phyloP scores from a whole-genome alignment of 73 alveolate species.

The Tetrahymena borealis region DNA sequence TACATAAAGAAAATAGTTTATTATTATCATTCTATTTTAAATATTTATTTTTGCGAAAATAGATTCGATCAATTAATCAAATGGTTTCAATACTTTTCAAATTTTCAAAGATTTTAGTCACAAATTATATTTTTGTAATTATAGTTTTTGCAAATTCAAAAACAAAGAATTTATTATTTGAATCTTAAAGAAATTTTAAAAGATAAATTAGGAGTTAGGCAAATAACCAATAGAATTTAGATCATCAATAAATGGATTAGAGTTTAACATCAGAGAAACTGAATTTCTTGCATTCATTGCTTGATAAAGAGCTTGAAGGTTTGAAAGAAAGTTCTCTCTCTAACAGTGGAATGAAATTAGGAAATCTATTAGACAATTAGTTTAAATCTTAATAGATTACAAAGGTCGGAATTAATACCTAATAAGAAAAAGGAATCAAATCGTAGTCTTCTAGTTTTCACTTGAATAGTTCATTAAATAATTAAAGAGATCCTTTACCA shows the following conservation, averaged over 20 bases:
- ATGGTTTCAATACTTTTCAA: too few species aligned
- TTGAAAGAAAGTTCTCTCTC: neutral
- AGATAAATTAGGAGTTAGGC: neutral
- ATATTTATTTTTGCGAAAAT: too few species aligned
- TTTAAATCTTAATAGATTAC: neutral
- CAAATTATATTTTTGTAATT: too few species aligned
- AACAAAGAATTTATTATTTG: neutral
- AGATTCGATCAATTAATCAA: too few species aligned
- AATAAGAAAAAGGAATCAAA: neutral
- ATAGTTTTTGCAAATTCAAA: neutral
- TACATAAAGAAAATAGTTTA: too few species aligned
- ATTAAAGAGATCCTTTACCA: neutral
- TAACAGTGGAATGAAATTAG: neutral
- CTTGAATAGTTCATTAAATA: neutral
- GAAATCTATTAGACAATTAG: neutral
- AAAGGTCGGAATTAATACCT: neutral
- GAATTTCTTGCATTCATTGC: neutral
- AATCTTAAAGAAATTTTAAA: neutral
- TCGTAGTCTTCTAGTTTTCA: neutral
- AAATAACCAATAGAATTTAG: neutral
- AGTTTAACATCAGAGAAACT: neutral
- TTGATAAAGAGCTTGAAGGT: neutral
- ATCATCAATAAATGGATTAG: neutral
- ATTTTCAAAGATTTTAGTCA: too few species aligned
- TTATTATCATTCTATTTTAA: too few species aligned